A percentile compares a stretch with the other conserved stretches of the same genome.
These are phyloP conservation scores for Suillus americanus DNA, from an alignment of 768 basidiomycete genomes.

Conservation along the genomic window DNA sequence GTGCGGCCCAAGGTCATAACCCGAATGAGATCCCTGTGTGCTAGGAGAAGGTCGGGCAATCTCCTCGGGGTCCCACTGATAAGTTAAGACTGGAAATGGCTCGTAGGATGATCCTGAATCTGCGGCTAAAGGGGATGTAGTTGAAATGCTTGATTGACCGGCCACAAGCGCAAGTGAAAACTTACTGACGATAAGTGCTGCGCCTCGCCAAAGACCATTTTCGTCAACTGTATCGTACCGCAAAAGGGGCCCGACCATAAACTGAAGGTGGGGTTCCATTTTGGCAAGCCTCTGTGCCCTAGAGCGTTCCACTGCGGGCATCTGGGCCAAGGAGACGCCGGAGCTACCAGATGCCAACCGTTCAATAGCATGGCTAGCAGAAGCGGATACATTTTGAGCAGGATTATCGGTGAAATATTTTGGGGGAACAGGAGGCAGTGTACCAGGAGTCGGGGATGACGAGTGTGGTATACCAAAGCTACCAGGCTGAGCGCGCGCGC, in stretches of 20 bases:
- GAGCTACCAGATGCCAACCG: conserved; percentile 22
- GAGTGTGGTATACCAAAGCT: conserved; percentile 43
- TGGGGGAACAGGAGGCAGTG: conserved; percentile 48
- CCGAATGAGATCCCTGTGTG: conserved; percentile 20
- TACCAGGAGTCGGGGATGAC: conserved; percentile 35
- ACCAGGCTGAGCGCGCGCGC: conserved; percentile 45
- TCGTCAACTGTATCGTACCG: conserved; percentile 87
- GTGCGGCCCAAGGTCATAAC: conserved; percentile 64
- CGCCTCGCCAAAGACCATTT: conserved; percentile 82
- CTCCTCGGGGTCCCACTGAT: conserved; percentile 70
- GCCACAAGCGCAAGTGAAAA: conserved; percentile 21
- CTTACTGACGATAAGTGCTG: conserved; percentile 85
- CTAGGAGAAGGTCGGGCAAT: conserved; percentile 20
- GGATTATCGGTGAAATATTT: conserved; percentile 35
- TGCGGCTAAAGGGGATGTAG: conserved; percentile 47
- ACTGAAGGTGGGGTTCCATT: conserved; percentile 82
- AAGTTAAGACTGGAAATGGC: conserved; percentile 65
- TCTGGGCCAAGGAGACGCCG: conserved; percentile 39
- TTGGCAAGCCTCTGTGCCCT: conserved; percentile 52
- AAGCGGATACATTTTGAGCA: conserved; percentile 3
- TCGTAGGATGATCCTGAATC: conserved; percentile 80
- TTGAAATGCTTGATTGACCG: neutral
- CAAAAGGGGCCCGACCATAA: conserved; percentile 91
- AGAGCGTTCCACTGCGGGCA: conserved; percentile 69
- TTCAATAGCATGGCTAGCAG: conserved; percentile 1